Percentiles rank a stretch among this genome's conserved stretches.
Evolutionary conservation across 441 rosid species (phyloP).

Genomic region (Arabidopsis lyrata): DNA sequence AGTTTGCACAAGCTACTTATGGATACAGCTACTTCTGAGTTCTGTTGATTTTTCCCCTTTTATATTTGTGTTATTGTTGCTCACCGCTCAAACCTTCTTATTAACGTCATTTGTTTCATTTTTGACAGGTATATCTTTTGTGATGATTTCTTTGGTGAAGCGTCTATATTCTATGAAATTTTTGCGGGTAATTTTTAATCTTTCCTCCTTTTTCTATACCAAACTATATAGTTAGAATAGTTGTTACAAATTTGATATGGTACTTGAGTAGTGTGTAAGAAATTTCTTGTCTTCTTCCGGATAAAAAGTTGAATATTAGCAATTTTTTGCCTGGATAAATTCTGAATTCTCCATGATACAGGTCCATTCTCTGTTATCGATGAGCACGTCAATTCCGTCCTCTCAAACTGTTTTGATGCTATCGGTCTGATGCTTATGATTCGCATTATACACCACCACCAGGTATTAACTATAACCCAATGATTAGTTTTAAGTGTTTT

Average conservation of each 20-base stretch:
- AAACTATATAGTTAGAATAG: slow-evolving; percentile 14
- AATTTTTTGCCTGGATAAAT: neutral
- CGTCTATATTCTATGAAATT: slow-evolving; percentile 84
- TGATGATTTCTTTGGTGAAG: slow-evolving; percentile 98
- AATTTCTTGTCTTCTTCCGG: neutral
- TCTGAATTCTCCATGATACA: slow-evolving; percentile 43
- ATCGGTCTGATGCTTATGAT: slow-evolving; percentile 99
- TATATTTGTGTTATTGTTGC: slow-evolving; percentile 32
- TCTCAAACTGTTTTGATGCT: slow-evolving; percentile 94
- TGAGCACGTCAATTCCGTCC: slow-evolving; percentile 86
- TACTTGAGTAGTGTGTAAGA: neutral
- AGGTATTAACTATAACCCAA: slow-evolving; percentile 54
- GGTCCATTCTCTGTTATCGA: slow-evolving; percentile 98
- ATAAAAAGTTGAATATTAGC: slow-evolving; percentile 18
- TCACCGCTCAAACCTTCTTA: slow-evolving; percentile 26
- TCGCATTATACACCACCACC: slow-evolving; percentile 94
- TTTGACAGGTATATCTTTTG: slow-evolving; percentile 88
- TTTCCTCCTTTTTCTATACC: slow-evolving; percentile 12
- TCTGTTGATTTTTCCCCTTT: slow-evolving; percentile 47
- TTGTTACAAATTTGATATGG: slow-evolving; percentile 7
- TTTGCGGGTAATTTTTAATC: slow-evolving; percentile 68
- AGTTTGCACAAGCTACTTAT: slow-evolving; percentile 96
- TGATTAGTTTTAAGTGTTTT: slow-evolving; percentile 9
- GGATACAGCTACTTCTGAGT: slow-evolving; percentile 99
- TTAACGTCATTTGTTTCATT: slow-evolving; percentile 37